Evolutionary conservation across 345 rosid genomes (phyloP).

Genomic region (Euphorbia peplus): DNA sequence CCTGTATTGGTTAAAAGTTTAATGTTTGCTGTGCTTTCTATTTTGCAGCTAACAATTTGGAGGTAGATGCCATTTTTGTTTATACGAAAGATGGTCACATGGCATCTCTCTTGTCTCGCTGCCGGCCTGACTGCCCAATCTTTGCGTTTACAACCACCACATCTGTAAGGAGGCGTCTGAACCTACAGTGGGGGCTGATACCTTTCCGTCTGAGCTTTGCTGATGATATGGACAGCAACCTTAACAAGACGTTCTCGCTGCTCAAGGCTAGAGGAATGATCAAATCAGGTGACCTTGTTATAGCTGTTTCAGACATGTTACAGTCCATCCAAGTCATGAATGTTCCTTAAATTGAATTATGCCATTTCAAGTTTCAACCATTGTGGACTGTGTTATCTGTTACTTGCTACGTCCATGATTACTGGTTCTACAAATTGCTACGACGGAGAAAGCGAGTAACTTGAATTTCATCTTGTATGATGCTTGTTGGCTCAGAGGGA

Average conservation of each 20-base stretch:
- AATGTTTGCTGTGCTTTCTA: constrained; percentile 13
- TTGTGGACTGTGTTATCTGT: constrained; percentile 12
- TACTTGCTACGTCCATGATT: background rate
- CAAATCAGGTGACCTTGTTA: constrained; percentile 91
- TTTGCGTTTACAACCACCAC: constrained; percentile 83
- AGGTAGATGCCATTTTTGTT: constrained; percentile 88
- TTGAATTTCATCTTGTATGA: background rate
- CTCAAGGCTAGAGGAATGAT: constrained; percentile 98
- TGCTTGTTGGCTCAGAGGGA: background rate
- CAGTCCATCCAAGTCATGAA: constrained; percentile 96
- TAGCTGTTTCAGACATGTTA: constrained; percentile 93
- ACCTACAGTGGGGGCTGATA: constrained; percentile 96
- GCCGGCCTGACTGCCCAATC: constrained; percentile 98
- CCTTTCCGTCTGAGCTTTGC: constrained; percentile 94
- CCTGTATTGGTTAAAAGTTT: background rate
- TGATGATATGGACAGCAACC: constrained; percentile 92
- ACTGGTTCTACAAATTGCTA: constrained; percentile 11
- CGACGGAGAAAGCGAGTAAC: background rate
- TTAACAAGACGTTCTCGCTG: constrained; percentile 83
- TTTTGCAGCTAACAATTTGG: constrained; percentile 86
- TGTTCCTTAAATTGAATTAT: constrained; percentile 41
- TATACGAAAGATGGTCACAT: constrained; percentile 91
- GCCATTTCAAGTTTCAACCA: constrained; percentile 2
- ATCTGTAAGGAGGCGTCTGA: constrained; percentile 80
- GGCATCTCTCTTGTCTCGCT: constrained; percentile 89